A percentile compares a stretch with the other conserved stretches of the same genome.
phyloP scores from a whole-genome alignment of 2,329 filamentous ascomycete genomes.

The Aureobasidium sp. region DNA sequence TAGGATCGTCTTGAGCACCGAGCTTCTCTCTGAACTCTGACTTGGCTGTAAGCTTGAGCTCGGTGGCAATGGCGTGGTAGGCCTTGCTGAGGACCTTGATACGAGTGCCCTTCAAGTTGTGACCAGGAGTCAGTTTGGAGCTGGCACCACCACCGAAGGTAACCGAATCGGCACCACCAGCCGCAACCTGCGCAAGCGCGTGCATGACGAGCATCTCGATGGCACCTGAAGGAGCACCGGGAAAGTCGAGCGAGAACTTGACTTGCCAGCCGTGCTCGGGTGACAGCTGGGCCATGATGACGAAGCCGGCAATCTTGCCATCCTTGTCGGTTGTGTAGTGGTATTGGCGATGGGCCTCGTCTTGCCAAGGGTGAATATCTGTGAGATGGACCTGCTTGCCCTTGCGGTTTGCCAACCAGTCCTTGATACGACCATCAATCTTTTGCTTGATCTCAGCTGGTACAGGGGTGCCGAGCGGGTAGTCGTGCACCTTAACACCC shows the following conservation, averaged over 20 bases:
- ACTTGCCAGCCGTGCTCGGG: conserved; percentile 84
- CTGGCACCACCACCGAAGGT: conserved; percentile 85
- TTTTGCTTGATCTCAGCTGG: conserved; percentile 61
- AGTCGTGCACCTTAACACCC: conserved; percentile 71
- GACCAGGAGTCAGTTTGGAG: conserved; percentile 65
- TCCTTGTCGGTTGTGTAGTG: conserved; percentile 70
- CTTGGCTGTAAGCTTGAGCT: conserved; percentile 76
- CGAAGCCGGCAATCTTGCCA: conserved; percentile 65
- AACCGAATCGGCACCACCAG: conserved; percentile 56
- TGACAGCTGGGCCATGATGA: conserved; percentile 75
- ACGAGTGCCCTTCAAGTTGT: conserved; percentile 72
- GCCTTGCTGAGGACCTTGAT: conserved; percentile 76
- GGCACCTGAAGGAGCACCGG: conserved; percentile 72
- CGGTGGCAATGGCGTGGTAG: conserved; percentile 74
- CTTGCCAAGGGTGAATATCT: conserved; percentile 82
- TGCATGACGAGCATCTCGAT: conserved; percentile 78
- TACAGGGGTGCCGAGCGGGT: conserved; percentile 57
- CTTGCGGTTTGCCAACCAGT: conserved; percentile 75
- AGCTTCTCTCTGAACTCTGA: conserved; percentile 87
- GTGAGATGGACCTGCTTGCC: conserved; percentile 85
- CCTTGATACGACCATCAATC: conserved; percentile 64
- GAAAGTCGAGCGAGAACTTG: conserved; percentile 95
- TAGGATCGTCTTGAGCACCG: conserved; percentile 72
- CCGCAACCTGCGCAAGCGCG: conserved; percentile 56
- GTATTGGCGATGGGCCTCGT: conserved; percentile 76